Conservation (phyloP, 805 yeast species). For the Vanderwaltozyma yarrowii region DNA sequence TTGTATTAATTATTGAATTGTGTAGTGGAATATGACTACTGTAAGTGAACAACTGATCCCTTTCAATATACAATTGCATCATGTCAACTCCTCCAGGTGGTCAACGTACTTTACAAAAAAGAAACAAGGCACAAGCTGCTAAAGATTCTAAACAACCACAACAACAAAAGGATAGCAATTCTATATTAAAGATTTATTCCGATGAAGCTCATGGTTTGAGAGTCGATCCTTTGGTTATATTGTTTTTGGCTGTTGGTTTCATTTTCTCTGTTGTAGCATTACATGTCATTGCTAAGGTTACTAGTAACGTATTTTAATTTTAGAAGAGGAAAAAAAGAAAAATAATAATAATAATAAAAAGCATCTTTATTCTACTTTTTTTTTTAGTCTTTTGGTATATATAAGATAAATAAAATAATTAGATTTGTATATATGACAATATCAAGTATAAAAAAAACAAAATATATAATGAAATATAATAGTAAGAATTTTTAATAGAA, state of each 20-base stretch:
- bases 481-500: neutral
- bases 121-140: constrained; percentile 56
- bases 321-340: too few relatives aligned
- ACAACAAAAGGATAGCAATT: constrained; percentile 90
- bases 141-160: constrained; percentile 45
- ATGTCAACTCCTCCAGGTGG: constrained; percentile 45
- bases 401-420: too few relatives aligned
- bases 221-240: constrained; percentile 88
- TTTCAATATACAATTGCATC: neutral
- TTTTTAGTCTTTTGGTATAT: too few relatives aligned
- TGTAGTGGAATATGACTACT: too few relatives aligned
- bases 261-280: constrained; percentile 85
- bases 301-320: constrained; percentile 57
- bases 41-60: too few relatives aligned
- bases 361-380: too few relatives aligned
- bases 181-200: constrained; percentile 88
- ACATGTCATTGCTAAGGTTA: constrained; percentile 84
- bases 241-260: constrained; percentile 89
- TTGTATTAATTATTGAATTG: too few relatives aligned
- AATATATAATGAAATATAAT: too few relatives aligned
- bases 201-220: constrained; percentile 91
- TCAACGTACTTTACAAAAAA: constrained; percentile 67
- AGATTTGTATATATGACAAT: too few relatives aligned
- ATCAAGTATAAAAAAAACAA: neutral
- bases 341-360: too few relatives aligned